Evolutionary conservation across 2,329 filamentous ascomycete genomes (phyloP).

Genomic region (Xylaria sp.): DNA sequence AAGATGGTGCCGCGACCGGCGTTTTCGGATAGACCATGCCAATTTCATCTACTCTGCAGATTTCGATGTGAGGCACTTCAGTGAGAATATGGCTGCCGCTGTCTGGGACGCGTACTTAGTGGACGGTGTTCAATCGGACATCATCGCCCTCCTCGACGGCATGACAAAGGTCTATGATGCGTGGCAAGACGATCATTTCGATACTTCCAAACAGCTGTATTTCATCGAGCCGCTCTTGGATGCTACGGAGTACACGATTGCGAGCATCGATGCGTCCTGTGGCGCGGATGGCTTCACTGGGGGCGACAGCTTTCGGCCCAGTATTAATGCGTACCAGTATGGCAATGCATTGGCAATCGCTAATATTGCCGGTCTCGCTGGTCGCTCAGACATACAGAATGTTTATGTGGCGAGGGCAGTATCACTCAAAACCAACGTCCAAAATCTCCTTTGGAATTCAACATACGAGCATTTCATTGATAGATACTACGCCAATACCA

Average conservation of each 20-base stretch:
- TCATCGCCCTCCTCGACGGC: constrained; percentile 21
- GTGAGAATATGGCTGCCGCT: constrained; percentile 23
- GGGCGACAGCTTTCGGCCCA: constrained; percentile 25
- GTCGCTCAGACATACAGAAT: constrained; percentile 3
- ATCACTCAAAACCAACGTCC: constrained; percentile 23
- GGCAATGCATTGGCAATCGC: constrained; percentile 33
- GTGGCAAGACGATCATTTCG: constrained; percentile 30
- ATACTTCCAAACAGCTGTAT: constrained; percentile 26
- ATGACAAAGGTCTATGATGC: constrained; percentile 26
- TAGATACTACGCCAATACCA: constrained; percentile 22
- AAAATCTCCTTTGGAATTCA: constrained; percentile 28
- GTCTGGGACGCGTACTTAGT: constrained; percentile 32
- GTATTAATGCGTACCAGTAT: constrained; percentile 35
- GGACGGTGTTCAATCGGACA: constrained; percentile 29
- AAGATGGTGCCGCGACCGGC: constrained; percentile 33
- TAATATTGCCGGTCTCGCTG: constrained; percentile 25
- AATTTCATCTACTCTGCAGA: constrained; percentile 26
- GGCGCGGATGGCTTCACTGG: constrained; percentile 28
- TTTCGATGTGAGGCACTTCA: constrained; percentile 21
- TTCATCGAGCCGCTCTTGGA: constrained; percentile 31
- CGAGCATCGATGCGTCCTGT: constrained; percentile 34
- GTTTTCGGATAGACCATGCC: constrained; percentile 30
- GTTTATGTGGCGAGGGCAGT: constrained; percentile 30
- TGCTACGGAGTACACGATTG: constrained; percentile 32
- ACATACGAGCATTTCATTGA: constrained; percentile 35